These are phyloP conservation scores for Pseudopyricularia javanii DNA, from an alignment of 2,329 filamentous ascomycete genomes.

Conservation along the genomic window DNA sequence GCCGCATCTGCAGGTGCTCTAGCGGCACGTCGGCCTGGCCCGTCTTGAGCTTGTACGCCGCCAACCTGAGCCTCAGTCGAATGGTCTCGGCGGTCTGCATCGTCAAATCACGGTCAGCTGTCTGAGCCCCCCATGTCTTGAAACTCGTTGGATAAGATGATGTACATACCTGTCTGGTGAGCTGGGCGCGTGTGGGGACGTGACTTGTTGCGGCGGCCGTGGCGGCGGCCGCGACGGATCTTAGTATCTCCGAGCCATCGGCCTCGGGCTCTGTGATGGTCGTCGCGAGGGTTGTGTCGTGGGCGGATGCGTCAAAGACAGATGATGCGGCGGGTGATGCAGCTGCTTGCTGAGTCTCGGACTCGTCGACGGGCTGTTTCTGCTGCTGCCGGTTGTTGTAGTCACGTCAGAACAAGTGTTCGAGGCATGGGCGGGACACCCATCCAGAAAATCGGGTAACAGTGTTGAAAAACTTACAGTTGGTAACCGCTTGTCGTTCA, in stretches of 20 bases:
- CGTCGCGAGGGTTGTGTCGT: constrained; percentile 35
- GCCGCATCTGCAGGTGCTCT: constrained; percentile 38
- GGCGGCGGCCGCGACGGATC: constrained; percentile 4
- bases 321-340: constrained; percentile 31
- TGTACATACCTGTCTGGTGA: constrained; percentile 34
- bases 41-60: constrained; percentile 63
- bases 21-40: constrained; percentile 58
- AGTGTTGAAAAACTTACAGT: neutral
- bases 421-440: neutral
- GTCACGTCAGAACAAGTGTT: neutral
- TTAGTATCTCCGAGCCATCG: constrained; percentile 8
- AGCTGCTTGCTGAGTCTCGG: constrained; percentile 6
- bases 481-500: neutral
- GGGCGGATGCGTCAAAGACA: constrained; percentile 34
- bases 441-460: neutral
- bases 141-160: neutral
- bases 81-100: constrained; percentile 51
- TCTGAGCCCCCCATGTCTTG: neutral
- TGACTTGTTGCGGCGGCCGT: neutral
- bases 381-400: neutral
- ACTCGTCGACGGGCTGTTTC: neutral
- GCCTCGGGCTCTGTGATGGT: constrained; percentile 35
- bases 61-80: constrained; percentile 55
- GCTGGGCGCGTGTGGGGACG: constrained; percentile 28
- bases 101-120: neutral